Conservation (phyloP, 257 asterid species). For the Verbascum thapsus region DNA sequence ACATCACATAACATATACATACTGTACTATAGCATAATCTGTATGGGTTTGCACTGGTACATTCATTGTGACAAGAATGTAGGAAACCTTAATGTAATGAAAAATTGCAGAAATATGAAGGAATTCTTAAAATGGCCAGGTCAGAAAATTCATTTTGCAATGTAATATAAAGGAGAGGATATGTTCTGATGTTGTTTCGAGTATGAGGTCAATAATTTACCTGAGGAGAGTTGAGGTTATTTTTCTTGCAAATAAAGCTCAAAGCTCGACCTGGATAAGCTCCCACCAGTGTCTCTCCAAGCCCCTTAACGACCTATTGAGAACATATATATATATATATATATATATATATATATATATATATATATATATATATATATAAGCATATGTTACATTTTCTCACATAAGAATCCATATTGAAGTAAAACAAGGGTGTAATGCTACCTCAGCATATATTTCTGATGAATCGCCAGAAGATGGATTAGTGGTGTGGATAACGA, state of each 20-base stretch:
- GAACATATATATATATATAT: constrained; percentile 25
- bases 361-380: too few species aligned
- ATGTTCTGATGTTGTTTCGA: constrained; percentile 21
- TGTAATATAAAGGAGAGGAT: constrained; percentile 3
- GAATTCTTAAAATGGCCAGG: not conserved
- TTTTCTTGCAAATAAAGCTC: constrained; percentile 93
- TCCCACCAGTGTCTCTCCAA: constrained; percentile 98
- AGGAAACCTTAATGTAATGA: constrained; percentile 1
- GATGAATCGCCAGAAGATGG: constrained; percentile 94
- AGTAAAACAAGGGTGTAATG: constrained; percentile 18
- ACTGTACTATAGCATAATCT: constrained; percentile 12
- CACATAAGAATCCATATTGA: not conserved
- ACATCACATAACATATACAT: not conserved
- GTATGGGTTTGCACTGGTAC: constrained; percentile 18
- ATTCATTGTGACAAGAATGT: constrained; percentile 1
- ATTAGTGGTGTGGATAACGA: constrained; percentile 96
- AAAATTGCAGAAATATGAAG: constrained; percentile 3
- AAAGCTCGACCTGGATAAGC: constrained; percentile 99
- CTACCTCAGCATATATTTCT: constrained; percentile 96
- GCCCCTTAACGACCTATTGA: constrained; percentile 94
- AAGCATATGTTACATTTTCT: constrained; percentile 15
- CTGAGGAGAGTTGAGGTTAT: constrained; percentile 73
- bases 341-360: constrained; percentile 11
- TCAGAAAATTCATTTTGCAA: not conserved
- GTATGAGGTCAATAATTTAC: constrained; percentile 39